A percentile compares a stretch with the other conserved stretches of the same genome.
Evolutionary conservation across 1,284 basidiomycete species (phyloP).

Genomic region (Naganishia sp.): DNA sequence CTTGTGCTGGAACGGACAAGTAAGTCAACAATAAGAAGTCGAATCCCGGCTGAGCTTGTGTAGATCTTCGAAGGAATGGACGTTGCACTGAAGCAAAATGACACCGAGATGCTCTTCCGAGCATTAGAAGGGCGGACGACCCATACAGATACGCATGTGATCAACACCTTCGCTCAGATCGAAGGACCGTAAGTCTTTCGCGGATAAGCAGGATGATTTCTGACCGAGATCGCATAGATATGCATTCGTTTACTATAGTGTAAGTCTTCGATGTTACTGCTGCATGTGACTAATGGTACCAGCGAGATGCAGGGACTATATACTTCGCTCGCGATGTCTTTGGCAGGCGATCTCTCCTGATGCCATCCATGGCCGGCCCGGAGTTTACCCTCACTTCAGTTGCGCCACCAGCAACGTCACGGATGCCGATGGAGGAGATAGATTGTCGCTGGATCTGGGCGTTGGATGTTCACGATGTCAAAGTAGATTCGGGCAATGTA

Average conservation of each 20-base stretch:
- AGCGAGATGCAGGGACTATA: slow-evolving; percentile 59
- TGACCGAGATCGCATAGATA: slow-evolving; percentile 59
- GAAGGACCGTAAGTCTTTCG: slow-evolving; percentile 80
- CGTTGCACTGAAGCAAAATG: slow-evolving; percentile 70
- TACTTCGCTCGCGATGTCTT: slow-evolving; percentile 86
- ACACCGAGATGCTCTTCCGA: slow-evolving; percentile 69
- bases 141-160: slow-evolving; percentile 49
- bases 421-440: slow-evolving; percentile 24
- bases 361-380: neutral
- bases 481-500: neutral
- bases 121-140: slow-evolving; percentile 56
- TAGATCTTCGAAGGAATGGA: slow-evolving; percentile 76
- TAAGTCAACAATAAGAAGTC: slow-evolving; percentile 48
- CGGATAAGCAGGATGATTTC: neutral
- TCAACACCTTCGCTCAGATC: slow-evolving; percentile 62
- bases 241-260: slow-evolving; percentile 77
- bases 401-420: neutral
- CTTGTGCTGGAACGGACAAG: slow-evolving; percentile 90
- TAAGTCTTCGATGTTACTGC: slow-evolving; percentile 47
- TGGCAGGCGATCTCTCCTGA: slow-evolving; percentile 81
- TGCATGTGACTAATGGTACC: neutral
- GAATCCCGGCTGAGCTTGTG: slow-evolving; percentile 7
- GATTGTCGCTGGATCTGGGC: slow-evolving; percentile 30
- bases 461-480: slow-evolving; percentile 1
- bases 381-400: slow-evolving; percentile 18